phyloP scores from a whole-genome alignment of 306 rosid species.

The barrel medic (Medicago truncatula) region DNA sequence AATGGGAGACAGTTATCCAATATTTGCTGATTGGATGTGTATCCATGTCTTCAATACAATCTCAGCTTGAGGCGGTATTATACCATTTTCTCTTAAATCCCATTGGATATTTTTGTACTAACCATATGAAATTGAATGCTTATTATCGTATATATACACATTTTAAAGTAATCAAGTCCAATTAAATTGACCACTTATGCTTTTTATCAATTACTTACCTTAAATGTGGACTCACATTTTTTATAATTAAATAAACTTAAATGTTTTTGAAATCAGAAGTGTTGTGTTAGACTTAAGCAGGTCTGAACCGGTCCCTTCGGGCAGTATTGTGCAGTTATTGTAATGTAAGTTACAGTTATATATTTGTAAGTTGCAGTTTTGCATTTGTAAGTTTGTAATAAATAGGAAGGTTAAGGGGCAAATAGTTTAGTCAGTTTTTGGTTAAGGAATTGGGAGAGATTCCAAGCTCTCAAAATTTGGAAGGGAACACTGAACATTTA shows the following conservation, averaged over 20 bases:
- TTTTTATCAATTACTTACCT: constrained; percentile 24
- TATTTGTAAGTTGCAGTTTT: neutral
- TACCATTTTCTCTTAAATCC: constrained; percentile 24
- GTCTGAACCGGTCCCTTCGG: neutral
- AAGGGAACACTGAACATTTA: neutral
- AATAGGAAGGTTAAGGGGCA: neutral
- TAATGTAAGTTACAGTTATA: neutral
- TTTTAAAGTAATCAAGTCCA: constrained; percentile 1
- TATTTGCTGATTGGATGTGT: constrained; percentile 28
- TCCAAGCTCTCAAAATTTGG: neutral
- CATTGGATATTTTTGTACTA: constrained; percentile 12
- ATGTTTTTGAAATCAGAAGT: constrained; percentile 31
- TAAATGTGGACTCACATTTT: constrained; percentile 17
- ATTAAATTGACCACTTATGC: constrained; percentile 29
- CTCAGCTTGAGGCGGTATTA: constrained; percentile 32
- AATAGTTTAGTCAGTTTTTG: neutral
- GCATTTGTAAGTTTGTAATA: neutral
- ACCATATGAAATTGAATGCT: constrained; percentile 32
- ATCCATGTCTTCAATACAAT: constrained; percentile 16
- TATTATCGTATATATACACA: constrained; percentile 13
- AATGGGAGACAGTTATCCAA: constrained; percentile 19
- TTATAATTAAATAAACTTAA: constrained; percentile 9
- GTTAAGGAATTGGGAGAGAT: neutral
- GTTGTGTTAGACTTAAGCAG: constrained; percentile 2
- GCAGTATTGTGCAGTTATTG: neutral